Percentiles rank a stretch among this genome's conserved stretches.
Conservation (phyloP, 768 basidiomycete genomes). For the Hericium erinaceus region DNA sequence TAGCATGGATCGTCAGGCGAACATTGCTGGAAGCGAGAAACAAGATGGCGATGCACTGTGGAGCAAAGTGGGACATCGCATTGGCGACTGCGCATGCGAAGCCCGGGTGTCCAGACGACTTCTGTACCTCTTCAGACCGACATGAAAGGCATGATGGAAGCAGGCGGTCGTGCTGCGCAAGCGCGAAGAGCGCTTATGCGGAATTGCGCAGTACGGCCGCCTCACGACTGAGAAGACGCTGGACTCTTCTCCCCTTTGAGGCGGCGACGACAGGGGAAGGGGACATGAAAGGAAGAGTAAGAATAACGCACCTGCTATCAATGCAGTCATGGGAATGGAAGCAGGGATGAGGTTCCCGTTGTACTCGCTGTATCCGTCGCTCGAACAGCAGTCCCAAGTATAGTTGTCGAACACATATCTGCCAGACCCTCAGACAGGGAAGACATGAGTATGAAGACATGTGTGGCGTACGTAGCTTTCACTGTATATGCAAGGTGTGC, state of each 20-base stretch:
- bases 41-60: background rate
- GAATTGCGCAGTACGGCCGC: too few species aligned
- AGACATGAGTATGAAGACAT: background rate
- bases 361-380: slow-evolving; percentile 31
- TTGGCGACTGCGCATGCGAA: background rate
- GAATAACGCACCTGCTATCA: slow-evolving; percentile 34
- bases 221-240: too few species aligned
- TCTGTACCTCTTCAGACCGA: too few species aligned
- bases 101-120: background rate
- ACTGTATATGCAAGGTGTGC: slow-evolving; percentile 38
- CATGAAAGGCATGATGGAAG: too few species aligned
- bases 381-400: slow-evolving; percentile 35
- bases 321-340: slow-evolving; percentile 41
- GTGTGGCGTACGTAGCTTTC: slow-evolving; percentile 36
- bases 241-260: too few species aligned
- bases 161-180: too few species aligned
- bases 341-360: slow-evolving; percentile 42
- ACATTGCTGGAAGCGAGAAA: background rate
- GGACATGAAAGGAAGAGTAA: background rate
- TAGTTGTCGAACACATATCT: slow-evolving; percentile 48
- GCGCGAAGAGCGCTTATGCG: too few species aligned
- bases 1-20: background rate
- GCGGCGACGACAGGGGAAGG: background rate
- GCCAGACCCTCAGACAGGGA: background rate
- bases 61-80: background rate